Evolutionary conservation across 228 moss, liverwort and hornwort genomes (phyloP).

Genomic region (Sphagnum magellanicum): DNA sequence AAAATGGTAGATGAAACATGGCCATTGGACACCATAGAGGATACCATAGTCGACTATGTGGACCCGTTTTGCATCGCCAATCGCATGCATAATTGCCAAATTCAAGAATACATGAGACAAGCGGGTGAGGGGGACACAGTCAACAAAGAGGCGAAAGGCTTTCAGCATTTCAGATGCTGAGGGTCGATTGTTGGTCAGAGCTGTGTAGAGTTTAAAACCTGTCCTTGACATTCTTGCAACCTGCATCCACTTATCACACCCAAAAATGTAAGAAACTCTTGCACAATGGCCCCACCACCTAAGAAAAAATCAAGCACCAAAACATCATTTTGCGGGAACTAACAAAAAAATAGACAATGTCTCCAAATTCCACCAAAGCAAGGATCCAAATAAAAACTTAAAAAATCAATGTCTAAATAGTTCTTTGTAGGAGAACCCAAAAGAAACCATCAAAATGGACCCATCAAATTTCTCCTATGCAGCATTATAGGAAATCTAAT

Average conservation of each 20-base stretch:
- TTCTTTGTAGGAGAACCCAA: not conserved
- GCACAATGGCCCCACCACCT: not conserved
- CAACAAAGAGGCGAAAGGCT: slow-evolving; percentile 59
- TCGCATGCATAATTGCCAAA: slow-evolving; percentile 37
- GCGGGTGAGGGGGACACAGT: slow-evolving; percentile 51
- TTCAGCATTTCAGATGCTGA: slow-evolving; percentile 55
- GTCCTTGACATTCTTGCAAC: slow-evolving; percentile 83
- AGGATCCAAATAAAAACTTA: not conserved
- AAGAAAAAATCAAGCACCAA: too few relatives aligned
- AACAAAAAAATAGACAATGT: too few relatives aligned
- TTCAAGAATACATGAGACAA: slow-evolving; percentile 54
- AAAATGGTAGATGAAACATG: slow-evolving; percentile 59
- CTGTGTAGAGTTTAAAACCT: slow-evolving; percentile 69
- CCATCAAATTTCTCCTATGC: too few relatives aligned
- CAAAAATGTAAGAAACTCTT: not conserved
- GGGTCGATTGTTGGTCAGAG: slow-evolving; percentile 42
- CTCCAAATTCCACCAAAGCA: too few relatives aligned
- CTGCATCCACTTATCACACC: slow-evolving; percentile 19
- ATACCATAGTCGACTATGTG: slow-evolving; percentile 81
- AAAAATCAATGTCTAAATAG: not conserved
- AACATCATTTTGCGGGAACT: too few relatives aligned
- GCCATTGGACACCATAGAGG: slow-evolving; percentile 75
- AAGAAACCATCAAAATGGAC: too few relatives aligned
- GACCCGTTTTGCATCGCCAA: slow-evolving; percentile 43
- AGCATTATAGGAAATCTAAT: too few relatives aligned